Base-by-base conservation (phyloP, 306 rosid genomes). In the Glycyrrhiza uralensis region DNA sequence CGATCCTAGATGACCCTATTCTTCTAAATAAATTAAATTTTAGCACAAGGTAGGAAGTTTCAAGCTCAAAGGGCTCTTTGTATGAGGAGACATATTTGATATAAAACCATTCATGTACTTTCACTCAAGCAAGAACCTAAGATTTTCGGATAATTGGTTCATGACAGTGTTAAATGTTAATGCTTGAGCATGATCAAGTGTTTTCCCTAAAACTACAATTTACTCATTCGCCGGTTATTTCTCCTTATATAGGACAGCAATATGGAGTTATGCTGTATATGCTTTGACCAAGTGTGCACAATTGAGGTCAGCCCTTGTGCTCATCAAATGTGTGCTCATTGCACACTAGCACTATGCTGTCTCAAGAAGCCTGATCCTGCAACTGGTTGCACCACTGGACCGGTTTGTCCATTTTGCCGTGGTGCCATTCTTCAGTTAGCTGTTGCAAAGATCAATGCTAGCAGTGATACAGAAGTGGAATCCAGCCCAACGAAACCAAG, bases 281-380 rank as follows among this genome's bases (percentile, higher is more conserved):
- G 98, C 87, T 92, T 92, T 71, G 96, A 92, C 44, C 95, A 92
- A 76, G 84, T 54, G 12, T 92, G 98, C 90, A 85, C 92, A 42
- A 90, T 92, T 51, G 96, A 90, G 85, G 90, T 92, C 26, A 77
- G 79, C 58, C 96, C 96, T 19, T 92, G 98, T 47, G 83, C 91
- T 75, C 98, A 92, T 85, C 95, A 86, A 87, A 92, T 92, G 98
- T 92, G 98, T 72, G 96, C 96, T 11, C 85, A 84, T 75, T 92
- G 98, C 72, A 88, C 89, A 24, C 84, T 92, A 23, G 91, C 98
- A 13, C 84, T 92, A 20, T 92, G 98, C 81, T 92, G 96, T 83
- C 88, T 90, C 82, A 92, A 90, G 84, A 92, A 92, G 81, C 93
- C 90, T 18, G 77, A 85, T 75, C 85, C 83, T 3, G 69, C 81